Base-by-base conservation (phyloP, 805 yeast genomes). In the Spathaspora sp. region DNA sequence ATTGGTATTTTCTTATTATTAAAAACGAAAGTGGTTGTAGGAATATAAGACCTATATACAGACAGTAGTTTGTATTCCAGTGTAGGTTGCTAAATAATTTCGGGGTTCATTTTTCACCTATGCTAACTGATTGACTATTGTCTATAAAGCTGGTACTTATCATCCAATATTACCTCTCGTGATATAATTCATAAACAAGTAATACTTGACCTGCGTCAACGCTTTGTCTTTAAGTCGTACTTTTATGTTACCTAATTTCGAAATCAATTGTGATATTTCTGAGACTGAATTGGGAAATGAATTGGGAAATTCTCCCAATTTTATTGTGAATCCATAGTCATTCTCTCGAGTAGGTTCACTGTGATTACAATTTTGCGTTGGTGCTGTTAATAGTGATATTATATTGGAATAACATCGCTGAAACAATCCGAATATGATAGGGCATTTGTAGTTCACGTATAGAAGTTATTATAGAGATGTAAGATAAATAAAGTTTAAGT, bases 171-270 rank as follows among this genome's bases (percentile, higher is more conserved):
- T 74, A 17, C 67, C 72, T 40, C 64, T 82, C 46, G 59, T 87
- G 84, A 18, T 84, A 83, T 55, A 88, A 73, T 64, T 94, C 99
- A 58, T 89, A 83, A 46, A 91, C 96, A 49, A 94, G 99, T 28
- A 93, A 75, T 23, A 79, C 83, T 68, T 94, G 97, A 0, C 97
- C 99, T 2, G 96, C 89, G 1, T 97, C 97, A 58, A 83, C 0
- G 92, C 97, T 59, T 85, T 81, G 29, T 76, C 70, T 52, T 78
- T 73, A 16, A 89, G 57, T 45, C 85, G 81, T 81, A 82, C 53
- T 82, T 77, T 43, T 77, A 69, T 1, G 64, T 86, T 87, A 2
- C 98, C 98, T 40, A 80, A 80, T 51, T 82, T 80, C 0, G 89
- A 79, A 5, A 90, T 59, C 42, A 89, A 58, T 16, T 70, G 71